Conservation (phyloP, 2,329 filamentous ascomycete species). For the Venturia oleaginea region DNA sequence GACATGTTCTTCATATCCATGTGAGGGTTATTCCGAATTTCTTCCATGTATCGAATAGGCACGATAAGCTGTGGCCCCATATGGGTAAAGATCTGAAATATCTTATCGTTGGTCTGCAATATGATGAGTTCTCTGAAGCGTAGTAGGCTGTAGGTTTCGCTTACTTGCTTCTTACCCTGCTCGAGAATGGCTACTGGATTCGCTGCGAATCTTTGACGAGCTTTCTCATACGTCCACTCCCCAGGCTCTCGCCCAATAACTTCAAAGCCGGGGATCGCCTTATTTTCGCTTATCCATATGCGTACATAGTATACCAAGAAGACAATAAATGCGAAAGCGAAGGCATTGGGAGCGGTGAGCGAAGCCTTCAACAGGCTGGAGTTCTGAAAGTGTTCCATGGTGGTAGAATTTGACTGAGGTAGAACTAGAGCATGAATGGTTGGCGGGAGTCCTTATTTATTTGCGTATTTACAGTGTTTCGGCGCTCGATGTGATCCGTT, state of each 20-base stretch:
- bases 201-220: background rate
- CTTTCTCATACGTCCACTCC: background rate
- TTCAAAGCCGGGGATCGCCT: background rate
- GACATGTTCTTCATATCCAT: background rate
- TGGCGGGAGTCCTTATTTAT: no score
- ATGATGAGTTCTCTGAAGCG: background rate
- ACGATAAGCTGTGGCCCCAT: background rate
- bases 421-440: no score
- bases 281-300: background rate
- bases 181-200: background rate
- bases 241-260: background rate
- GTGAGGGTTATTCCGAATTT: background rate
- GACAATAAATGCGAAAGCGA: background rate
- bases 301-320: background rate
- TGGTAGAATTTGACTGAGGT: no score
- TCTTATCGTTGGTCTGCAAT: background rate
- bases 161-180: background rate
- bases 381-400: background rate
- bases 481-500: background rate
- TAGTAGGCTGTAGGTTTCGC: background rate
- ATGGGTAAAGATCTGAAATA: background rate
- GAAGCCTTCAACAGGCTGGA: background rate
- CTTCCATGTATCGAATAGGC: background rate
- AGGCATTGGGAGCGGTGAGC: background rate
- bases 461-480: background rate